phyloP scores from a whole-genome alignment of 257 asterid genomes.

The Penstemon eatonii region DNA sequence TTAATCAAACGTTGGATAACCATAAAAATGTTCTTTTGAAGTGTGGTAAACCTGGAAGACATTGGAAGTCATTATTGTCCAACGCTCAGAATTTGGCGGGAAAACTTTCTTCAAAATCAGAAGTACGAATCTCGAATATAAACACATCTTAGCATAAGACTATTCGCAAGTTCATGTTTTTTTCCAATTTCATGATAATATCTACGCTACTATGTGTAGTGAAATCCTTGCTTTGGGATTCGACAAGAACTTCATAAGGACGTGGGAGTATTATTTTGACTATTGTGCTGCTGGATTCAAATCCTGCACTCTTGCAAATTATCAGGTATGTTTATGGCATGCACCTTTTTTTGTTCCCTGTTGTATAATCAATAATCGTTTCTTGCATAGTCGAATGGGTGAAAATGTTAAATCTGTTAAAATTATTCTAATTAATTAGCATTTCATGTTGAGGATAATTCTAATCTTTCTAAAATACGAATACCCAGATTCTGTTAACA shows the following conservation, averaged over 20 bases:
- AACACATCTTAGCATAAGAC: neutral
- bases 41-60: slow-evolving; percentile 86
- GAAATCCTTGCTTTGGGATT: slow-evolving; percentile 44
- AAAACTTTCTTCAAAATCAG: too few relatives aligned
- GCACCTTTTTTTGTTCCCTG: neutral
- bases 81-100: too few relatives aligned
- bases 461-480: too few relatives aligned
- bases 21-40: slow-evolving; percentile 24
- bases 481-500: neutral
- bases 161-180: neutral
- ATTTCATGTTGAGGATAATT: neutral
- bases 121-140: too few relatives aligned
- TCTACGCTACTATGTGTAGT: slow-evolving; percentile 18
- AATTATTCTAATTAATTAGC: neutral
- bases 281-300: slow-evolving; percentile 30
- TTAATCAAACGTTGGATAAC: neutral
- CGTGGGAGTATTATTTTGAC: slow-evolving; percentile 57
- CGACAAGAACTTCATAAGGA: slow-evolving; percentile 50
- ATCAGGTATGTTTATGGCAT: slow-evolving; percentile 6
- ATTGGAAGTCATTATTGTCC: neutral
- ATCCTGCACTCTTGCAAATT: neutral
- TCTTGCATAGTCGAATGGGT: neutral
- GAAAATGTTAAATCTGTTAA: neutral
- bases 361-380: neutral
- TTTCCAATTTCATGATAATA: too few relatives aligned